These are phyloP conservation scores for Globomyces sp. DNA, from an alignment of 371 early-diverging fungal genomes.

Conservation along the genomic window DNA sequence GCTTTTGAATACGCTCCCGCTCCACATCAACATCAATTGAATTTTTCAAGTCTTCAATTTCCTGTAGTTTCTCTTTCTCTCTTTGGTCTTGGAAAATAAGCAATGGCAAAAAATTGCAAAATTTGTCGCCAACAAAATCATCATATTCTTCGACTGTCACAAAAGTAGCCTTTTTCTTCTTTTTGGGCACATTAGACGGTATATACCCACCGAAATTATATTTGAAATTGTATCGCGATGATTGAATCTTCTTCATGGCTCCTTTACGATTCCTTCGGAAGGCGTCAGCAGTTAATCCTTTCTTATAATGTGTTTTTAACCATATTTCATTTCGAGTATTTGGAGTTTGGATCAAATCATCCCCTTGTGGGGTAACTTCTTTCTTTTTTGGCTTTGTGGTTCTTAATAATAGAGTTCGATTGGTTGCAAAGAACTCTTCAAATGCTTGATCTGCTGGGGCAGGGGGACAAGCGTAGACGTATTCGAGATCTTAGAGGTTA, in stretches of 20 bases:
- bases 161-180: conserved; percentile 15
- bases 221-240: conserved; percentile 38
- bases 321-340: neutral
- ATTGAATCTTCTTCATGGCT: conserved; percentile 43
- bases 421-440: neutral
- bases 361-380: neutral
- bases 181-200: conserved; percentile 35
- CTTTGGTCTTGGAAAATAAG: conserved; percentile 36
- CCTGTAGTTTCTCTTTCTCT: conserved; percentile 26
- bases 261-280: conserved; percentile 34
- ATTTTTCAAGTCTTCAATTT: conserved; percentile 18
- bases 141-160: conserved; percentile 39
- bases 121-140: conserved; percentile 30
- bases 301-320: neutral
- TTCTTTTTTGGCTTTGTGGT: neutral
- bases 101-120: conserved; percentile 45
- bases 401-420: neutral
- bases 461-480: conserved; percentile 34
- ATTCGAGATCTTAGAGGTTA: conserved; percentile 22
- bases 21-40: conserved; percentile 24
- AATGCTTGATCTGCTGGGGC: conserved; percentile 42
- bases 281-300: conserved; percentile 29
- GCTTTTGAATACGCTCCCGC: conserved; percentile 16
- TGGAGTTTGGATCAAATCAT: conserved; percentile 1
- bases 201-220: conserved; percentile 55